Conservation (phyloP, 1,284 basidiomycete genomes). For the Leccinum griseonigrum region DNA sequence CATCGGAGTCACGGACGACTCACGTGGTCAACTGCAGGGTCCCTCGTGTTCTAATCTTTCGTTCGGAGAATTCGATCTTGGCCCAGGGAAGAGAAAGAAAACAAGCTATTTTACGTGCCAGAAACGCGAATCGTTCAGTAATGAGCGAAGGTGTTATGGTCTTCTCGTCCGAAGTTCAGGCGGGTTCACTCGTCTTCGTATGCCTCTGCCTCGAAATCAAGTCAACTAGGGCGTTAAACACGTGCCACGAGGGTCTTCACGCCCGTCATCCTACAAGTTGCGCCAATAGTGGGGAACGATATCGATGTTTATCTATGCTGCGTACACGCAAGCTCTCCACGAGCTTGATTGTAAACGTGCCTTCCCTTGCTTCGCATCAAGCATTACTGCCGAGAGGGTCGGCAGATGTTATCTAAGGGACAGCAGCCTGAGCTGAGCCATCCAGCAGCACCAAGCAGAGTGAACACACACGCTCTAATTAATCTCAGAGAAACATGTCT, state of each 20-base stretch:
- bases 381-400: not conserved
- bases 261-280: constrained; percentile 6
- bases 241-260: constrained; percentile 17
- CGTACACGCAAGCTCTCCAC: constrained; percentile 7
- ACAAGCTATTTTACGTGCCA: constrained; percentile 20
- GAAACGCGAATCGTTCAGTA: not conserved
- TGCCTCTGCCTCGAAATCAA: constrained; percentile 16
- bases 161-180: not conserved
- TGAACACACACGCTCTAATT: constrained; percentile 22
- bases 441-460: constrained; percentile 11
- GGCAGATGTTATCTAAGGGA: constrained; percentile 4
- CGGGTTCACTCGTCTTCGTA: not conserved
- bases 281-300: constrained; percentile 8
- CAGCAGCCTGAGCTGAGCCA: constrained; percentile 7
- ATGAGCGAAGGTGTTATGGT: constrained; percentile 1
- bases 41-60: constrained; percentile 23
- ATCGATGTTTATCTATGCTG: constrained; percentile 19
- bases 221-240: constrained; percentile 14
- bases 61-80: constrained; percentile 10
- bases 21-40: constrained; percentile 26
- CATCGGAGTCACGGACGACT: constrained; percentile 22
- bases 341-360: constrained; percentile 1
- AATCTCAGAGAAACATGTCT: constrained; percentile 29
- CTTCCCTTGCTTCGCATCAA: not conserved
- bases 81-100: not conserved